These are phyloP conservation scores for Zymoseptoria ardabiliae DNA, from an alignment of 2,329 filamentous ascomycete genomes.

Conservation along the genomic window DNA sequence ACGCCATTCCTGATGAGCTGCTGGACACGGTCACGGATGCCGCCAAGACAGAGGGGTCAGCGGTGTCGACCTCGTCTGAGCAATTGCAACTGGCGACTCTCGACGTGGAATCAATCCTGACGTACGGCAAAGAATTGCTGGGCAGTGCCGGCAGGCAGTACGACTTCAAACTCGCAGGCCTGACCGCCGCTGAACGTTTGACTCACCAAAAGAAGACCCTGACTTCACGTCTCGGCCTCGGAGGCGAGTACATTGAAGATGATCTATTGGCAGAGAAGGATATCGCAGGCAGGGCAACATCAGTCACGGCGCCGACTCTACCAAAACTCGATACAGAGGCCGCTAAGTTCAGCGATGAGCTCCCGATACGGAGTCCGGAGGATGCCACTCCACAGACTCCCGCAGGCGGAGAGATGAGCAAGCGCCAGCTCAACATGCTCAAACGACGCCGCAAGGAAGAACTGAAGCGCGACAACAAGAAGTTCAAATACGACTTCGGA, in stretches of 20 bases:
- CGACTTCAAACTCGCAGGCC: constrained; percentile 72
- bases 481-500: constrained; percentile 70
- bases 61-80: constrained; percentile 34
- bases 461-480: constrained; percentile 80
- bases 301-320: constrained; percentile 27
- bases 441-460: constrained; percentile 92
- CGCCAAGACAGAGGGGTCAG: constrained; percentile 50
- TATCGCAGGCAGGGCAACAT: constrained; percentile 39
- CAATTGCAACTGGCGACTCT: constrained; percentile 66
- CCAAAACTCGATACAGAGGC: constrained; percentile 47
- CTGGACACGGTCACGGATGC: constrained; percentile 31
- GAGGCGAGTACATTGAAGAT: constrained; percentile 78
- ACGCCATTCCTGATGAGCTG: constrained; percentile 29
- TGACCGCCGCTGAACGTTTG: constrained; percentile 75
- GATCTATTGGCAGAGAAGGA: constrained; percentile 67
- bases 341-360: constrained; percentile 35
- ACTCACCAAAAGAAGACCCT: constrained; percentile 87
- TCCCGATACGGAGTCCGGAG: constrained; percentile 25
- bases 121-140: constrained; percentile 73
- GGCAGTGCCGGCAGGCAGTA: constrained; percentile 74
- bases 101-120: constrained; percentile 72
- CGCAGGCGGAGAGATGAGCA: constrained; percentile 58
- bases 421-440: constrained; percentile 85
- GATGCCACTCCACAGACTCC: constrained; percentile 24
- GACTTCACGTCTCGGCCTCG: constrained; percentile 69